phyloP scores from a whole-genome alignment of 2,329 filamentous ascomycete genomes.

The Calycina herbarum region DNA sequence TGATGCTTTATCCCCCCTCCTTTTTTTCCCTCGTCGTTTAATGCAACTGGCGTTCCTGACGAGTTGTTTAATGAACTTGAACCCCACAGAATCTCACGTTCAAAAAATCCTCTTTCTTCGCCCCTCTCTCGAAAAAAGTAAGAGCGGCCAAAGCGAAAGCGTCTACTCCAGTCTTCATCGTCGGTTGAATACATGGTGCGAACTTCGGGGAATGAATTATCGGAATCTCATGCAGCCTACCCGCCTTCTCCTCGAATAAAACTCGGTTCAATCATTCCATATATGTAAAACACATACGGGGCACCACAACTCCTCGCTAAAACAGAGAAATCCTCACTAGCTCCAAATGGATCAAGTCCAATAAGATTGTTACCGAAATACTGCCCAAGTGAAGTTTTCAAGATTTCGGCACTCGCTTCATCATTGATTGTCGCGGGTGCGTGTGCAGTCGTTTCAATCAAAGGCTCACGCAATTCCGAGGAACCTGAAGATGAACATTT shows the following conservation, averaged over 20 bases:
- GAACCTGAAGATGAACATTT: conserved; percentile 49
- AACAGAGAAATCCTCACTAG: conserved; percentile 39
- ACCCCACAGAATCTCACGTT: too few species aligned
- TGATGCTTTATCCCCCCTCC: too few species aligned
- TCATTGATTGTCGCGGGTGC: conserved; percentile 33
- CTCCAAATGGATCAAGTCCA: conserved; percentile 13
- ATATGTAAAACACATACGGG: conserved; percentile 56
- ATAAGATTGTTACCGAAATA: conserved; percentile 13
- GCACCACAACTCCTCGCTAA: conserved; percentile 48
- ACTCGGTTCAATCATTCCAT: conserved; percentile 52
- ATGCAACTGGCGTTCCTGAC: too few species aligned
- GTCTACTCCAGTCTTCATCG: conserved; percentile 51
- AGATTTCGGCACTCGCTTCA: conserved; percentile 13
- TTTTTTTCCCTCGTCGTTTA: too few species aligned
- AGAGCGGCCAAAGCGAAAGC: conserved; percentile 50
- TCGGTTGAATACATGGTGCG: conserved; percentile 58
- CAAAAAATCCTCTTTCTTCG: too few species aligned
- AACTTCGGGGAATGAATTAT: conserved; percentile 59
- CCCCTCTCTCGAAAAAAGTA: conserved; percentile 39
- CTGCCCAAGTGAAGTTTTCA: conserved; percentile 19
- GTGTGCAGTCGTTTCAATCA: conserved; percentile 20
- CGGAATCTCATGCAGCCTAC: conserved; percentile 45
- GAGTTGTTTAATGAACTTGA: too few species aligned
- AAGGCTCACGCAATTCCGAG: conserved; percentile 37
- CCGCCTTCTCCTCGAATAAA: conserved; percentile 45